Base-by-base conservation (phyloP, 192 early-diverging fungal genomes). In the Coemansia sp. region DNA sequence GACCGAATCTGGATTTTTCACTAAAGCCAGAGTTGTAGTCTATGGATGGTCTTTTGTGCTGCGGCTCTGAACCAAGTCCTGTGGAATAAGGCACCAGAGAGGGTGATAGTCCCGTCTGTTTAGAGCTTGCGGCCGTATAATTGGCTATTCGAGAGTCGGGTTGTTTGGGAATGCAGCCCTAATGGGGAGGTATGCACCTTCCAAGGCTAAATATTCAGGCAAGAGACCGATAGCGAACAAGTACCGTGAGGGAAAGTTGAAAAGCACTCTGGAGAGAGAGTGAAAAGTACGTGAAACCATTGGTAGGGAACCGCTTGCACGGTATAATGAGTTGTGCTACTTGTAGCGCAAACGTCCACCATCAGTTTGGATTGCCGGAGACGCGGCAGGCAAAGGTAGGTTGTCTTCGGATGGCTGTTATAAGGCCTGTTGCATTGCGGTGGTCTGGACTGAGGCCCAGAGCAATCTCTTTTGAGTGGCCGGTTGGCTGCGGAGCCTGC, bases 151-250 rank as follows among this genome's bases (percentile, higher is more conserved):
- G 85, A 82, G 85, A 87, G 86, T 88, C 86, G 76, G 74, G 86
- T 85, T 87, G 85, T 87, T 87, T 87, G 84, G 84, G 86, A 86
- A 82, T 85, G 83, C 84, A 86, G 84, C 82, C 76, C 78, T 80
- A 89, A 89, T 73, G 79, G 86, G 87, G 86, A 82, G 86, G 84
- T 87, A 88, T 85, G 87, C 88, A 82, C 78, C 86, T 83, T 84
- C 87, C 78, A 89, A 87, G 71, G 86, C 87, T 90, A 87, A 90
- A 89, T 90, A 90, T 83, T 76, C 84, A 82, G 64, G 70, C 83
- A 82, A 88, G 88, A 89, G 86, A 88, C 88, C 85, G 85, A 90
- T 90, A 90, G 85, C 86, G 82, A 90, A 90, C 87, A 89, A 90
- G 87, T 89, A 90, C 88, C 83, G 84, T 88, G 86, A 90, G 83